phyloP scores from a whole-genome alignment of 345 rosid species.

The Ceriops zippeliana region DNA sequence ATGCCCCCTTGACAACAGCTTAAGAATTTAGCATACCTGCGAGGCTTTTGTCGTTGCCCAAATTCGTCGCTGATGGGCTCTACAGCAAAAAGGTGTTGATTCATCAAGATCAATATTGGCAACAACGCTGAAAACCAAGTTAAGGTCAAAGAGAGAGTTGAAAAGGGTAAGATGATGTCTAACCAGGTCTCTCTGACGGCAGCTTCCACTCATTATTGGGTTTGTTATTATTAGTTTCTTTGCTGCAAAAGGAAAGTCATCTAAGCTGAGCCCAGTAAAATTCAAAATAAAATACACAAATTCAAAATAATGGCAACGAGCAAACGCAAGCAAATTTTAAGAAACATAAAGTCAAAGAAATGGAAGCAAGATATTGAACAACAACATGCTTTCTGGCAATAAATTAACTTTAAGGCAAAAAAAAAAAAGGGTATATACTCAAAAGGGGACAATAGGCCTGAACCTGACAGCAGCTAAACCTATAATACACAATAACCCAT shows the following conservation, averaged over 20 bases:
- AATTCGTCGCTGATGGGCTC: constrained; percentile 51
- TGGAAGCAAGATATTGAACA: too few species aligned
- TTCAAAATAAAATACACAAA: background rate
- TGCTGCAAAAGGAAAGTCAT: constrained; percentile 40
- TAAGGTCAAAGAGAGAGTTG: background rate
- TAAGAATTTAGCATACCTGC: constrained; percentile 41
- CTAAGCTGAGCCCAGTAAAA: background rate
- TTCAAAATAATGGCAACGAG: background rate
- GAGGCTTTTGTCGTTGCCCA: constrained; percentile 55
- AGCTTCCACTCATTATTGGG: constrained; percentile 47
- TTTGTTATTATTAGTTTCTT: constrained; percentile 43
- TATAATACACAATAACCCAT: too few species aligned
- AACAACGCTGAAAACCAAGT: background rate
- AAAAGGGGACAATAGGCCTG: too few species aligned
- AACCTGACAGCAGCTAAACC: too few species aligned
- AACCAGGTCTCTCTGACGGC: constrained; percentile 57
- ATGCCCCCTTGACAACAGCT: background rate
- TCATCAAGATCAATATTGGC: background rate
- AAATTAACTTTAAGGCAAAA: too few species aligned
- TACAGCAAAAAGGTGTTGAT: constrained; percentile 24
- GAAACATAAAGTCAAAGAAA: too few species aligned
- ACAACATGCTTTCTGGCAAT: too few species aligned
- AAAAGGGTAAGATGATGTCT: constrained; percentile 12
- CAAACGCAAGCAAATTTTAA: background rate
- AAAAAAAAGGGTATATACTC: too few species aligned